phyloP scores from a whole-genome alignment of 371 early-diverging fungal species.

The Dentiscutata heterogama region DNA sequence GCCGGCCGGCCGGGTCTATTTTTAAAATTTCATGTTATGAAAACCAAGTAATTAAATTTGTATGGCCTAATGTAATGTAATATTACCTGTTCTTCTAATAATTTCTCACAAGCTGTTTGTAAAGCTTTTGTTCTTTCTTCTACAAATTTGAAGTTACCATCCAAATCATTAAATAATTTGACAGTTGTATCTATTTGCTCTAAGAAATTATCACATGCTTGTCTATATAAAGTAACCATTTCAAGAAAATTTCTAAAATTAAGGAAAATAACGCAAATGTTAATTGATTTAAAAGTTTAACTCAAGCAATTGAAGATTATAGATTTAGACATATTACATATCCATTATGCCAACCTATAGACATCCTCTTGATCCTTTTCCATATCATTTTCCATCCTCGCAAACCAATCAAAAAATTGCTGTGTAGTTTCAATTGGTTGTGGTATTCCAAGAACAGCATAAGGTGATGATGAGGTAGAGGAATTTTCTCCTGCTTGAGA shows the following conservation, averaged over 20 bases:
- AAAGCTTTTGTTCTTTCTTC: conserved; percentile 78
- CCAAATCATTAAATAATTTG: conserved; percentile 66
- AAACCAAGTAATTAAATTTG: too few species aligned
- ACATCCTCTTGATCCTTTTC: conserved; percentile 87
- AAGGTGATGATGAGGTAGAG: conserved; percentile 52
- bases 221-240: conserved; percentile 59
- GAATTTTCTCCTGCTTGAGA: conserved; percentile 51
- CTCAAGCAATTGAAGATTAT: too few species aligned
- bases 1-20: too few species aligned
- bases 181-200: conserved; percentile 63
- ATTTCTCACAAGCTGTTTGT: conserved; percentile 80
- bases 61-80: background rate
- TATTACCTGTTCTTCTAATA: conserved; percentile 75
- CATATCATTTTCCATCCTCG: conserved; percentile 80
- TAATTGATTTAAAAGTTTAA: too few species aligned
- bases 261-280: background rate
- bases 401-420: conserved; percentile 93
- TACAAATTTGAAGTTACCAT: conserved; percentile 77
- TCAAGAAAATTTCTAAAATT: conserved; percentile 63
- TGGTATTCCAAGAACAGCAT: conserved; percentile 53
- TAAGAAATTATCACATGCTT: conserved; percentile 69
- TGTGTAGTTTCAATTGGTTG: conserved; percentile 84
- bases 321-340: too few species aligned
- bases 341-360: conserved; percentile 64
- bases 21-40: too few species aligned